Evolutionary conservation across 2,329 filamentous ascomycete species (phyloP).

Genomic region (Diaporthe batatas): DNA sequence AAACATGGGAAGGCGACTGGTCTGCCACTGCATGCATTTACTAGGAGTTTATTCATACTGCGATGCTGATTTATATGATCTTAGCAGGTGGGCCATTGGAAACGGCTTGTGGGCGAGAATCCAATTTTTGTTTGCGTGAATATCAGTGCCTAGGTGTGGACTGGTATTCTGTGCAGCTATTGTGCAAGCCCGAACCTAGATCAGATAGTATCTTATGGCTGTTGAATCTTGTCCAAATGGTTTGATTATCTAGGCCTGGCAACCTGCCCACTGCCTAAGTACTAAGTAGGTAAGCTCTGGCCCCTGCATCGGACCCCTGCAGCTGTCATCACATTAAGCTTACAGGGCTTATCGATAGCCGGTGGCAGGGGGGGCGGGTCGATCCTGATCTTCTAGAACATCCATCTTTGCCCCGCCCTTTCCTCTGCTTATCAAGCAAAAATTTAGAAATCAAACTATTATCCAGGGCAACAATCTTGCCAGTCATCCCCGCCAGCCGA

Average conservation of each 20-base stretch:
- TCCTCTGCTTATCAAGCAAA: slow-evolving; percentile 42
- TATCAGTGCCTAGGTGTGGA: too few species aligned
- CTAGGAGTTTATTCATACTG: slow-evolving; percentile 20
- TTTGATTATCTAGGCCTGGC: too few species aligned
- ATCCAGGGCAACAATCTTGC: neutral
- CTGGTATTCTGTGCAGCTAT: neutral
- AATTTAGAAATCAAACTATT: slow-evolving; percentile 40
- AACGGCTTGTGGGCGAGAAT: neutral
- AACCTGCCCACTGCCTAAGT: too few species aligned
- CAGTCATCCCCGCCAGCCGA: neutral
- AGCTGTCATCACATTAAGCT: slow-evolving; percentile 19
- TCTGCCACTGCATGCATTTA: slow-evolving; percentile 26
- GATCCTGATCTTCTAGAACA: neutral
- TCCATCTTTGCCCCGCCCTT: slow-evolving; percentile 38
- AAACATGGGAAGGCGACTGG: slow-evolving; percentile 2
- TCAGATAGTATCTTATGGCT: neutral
- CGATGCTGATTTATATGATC: neutral
- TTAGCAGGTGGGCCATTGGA: neutral
- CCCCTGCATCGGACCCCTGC: slow-evolving; percentile 10
- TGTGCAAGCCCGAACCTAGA: neutral
- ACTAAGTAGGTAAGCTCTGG: too few species aligned
- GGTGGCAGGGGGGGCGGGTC: slow-evolving; percentile 6
- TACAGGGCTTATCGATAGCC: slow-evolving; percentile 28
- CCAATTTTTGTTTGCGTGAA: neutral
- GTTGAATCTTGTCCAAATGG: too few species aligned